These are phyloP conservation scores for Tuber magnatum DNA, from an alignment of 495 filamentous ascomycete species.

Conservation along the genomic window DNA sequence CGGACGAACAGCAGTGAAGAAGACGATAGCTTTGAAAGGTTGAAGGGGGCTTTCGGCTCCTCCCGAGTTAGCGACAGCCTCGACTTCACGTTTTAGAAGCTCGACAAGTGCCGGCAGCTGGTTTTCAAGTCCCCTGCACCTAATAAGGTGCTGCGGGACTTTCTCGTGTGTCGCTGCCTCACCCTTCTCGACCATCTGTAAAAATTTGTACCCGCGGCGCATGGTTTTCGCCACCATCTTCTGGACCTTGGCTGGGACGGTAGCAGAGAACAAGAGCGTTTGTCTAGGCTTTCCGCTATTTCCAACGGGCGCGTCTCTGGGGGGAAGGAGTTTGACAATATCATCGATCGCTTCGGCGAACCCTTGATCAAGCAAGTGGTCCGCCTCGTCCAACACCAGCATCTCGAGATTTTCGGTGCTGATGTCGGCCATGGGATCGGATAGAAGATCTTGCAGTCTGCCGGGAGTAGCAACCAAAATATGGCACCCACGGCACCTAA, in stretches of 20 bases:
- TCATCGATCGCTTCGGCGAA: conserved; percentile 70
- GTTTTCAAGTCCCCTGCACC: conserved; percentile 64
- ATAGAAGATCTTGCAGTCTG: conserved; percentile 74
- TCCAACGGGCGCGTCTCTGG: conserved; percentile 42
- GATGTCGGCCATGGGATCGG: conserved; percentile 59
- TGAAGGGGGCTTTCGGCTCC: conserved; percentile 41
- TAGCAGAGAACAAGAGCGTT: conserved; percentile 90
- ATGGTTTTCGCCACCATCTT: conserved; percentile 61
- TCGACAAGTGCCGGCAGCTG: conserved; percentile 67
- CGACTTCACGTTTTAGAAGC: conserved; percentile 50
- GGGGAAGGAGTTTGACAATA: conserved; percentile 62
- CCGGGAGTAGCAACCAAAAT: conserved; percentile 86
- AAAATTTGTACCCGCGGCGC: conserved; percentile 69
- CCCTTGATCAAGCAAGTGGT: conserved; percentile 82
- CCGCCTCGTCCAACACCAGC: conserved; percentile 92
- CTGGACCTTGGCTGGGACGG: conserved; percentile 76
- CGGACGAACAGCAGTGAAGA: conserved; percentile 69
- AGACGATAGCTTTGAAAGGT: conserved; percentile 92
- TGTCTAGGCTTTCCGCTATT: conserved; percentile 57
- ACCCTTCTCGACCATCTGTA: conserved; percentile 71
- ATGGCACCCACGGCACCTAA: conserved; percentile 72
- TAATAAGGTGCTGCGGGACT: conserved; percentile 69
- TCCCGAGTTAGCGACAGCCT: not conserved
- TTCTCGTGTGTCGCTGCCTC: conserved; percentile 76
- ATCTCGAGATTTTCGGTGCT: conserved; percentile 62